These are phyloP conservation scores for Saccharomycopsis fodiens DNA, from an alignment of 805 yeast genomes.

Conservation along the genomic window DNA sequence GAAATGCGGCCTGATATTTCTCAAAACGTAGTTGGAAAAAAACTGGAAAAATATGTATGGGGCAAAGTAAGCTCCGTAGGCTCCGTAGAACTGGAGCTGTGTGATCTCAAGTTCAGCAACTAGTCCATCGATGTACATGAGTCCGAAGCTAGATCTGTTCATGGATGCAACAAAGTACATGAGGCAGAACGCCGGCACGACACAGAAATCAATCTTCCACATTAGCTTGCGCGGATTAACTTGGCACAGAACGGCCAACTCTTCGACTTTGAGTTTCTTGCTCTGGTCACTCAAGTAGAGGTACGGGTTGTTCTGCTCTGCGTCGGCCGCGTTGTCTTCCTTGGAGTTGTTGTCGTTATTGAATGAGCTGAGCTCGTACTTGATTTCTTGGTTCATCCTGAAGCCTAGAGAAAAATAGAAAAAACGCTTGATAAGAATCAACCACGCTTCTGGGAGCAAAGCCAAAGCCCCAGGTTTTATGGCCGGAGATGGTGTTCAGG, in stretches of 20 bases:
- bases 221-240: constrained; percentile 45
- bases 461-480: too few species aligned
- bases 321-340: background rate
- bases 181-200: constrained; percentile 62
- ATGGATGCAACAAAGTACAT: constrained; percentile 61
- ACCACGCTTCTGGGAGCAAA: too few species aligned
- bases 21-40: constrained; percentile 53
- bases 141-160: constrained; percentile 67
- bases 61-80: constrained; percentile 62
- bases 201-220: constrained; percentile 56
- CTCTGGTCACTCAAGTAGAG: constrained; percentile 3
- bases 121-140: constrained; percentile 61
- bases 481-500: too few species aligned
- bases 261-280: constrained; percentile 21
- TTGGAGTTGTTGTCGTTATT: too few species aligned
- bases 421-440: too few species aligned
- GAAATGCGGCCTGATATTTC: constrained; percentile 51
- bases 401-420: too few species aligned
- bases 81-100: constrained; percentile 40
- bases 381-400: constrained; percentile 5
- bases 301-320: constrained; percentile 2
- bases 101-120: background rate
- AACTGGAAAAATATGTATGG: constrained; percentile 60
- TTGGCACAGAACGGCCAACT: constrained; percentile 34
- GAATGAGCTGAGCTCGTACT: too few species aligned